These are phyloP conservation scores for Penicillium glabrum DNA, from an alignment of 2,329 filamentous ascomycete species.

Conservation along the genomic window DNA sequence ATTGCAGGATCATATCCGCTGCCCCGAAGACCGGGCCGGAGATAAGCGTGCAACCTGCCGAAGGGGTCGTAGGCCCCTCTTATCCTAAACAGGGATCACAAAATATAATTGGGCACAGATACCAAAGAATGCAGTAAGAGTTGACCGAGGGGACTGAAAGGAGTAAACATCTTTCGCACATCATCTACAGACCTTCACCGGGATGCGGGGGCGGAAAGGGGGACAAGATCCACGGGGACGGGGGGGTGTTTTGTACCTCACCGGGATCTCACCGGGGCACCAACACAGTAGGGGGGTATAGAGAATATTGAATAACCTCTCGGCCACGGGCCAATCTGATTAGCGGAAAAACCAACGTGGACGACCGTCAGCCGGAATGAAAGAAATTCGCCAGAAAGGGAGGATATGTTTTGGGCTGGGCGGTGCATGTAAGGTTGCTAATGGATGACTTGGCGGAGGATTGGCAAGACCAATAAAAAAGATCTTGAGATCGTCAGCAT, in stretches of 20 bases:
- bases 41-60: background rate
- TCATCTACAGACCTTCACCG: constrained; percentile 17
- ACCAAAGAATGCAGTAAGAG: background rate
- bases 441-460: constrained; percentile 8
- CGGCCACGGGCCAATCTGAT: constrained; percentile 10
- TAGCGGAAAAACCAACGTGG: constrained; percentile 10
- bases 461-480: constrained; percentile 6
- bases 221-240: background rate
- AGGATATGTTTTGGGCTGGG: background rate
- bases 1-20: background rate
- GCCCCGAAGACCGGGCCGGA: background rate
- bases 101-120: constrained; percentile 3
- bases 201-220: constrained; percentile 16
- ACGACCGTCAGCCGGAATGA: background rate
- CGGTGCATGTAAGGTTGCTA: background rate
- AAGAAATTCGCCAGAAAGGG: background rate
- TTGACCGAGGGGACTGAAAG: background rate
- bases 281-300: constrained; percentile 3
- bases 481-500: constrained; percentile 4
- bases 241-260: background rate
- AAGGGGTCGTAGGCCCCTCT: background rate
- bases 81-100: background rate
- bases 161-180: constrained; percentile 4
- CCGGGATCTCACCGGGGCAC: constrained; percentile 15
- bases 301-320: background rate